Percentiles rank a stretch among this genome's conserved stretches.
phyloP scores from a whole-genome alignment of 768 basidiomycete genomes.

The Tulasnella sp. region DNA sequence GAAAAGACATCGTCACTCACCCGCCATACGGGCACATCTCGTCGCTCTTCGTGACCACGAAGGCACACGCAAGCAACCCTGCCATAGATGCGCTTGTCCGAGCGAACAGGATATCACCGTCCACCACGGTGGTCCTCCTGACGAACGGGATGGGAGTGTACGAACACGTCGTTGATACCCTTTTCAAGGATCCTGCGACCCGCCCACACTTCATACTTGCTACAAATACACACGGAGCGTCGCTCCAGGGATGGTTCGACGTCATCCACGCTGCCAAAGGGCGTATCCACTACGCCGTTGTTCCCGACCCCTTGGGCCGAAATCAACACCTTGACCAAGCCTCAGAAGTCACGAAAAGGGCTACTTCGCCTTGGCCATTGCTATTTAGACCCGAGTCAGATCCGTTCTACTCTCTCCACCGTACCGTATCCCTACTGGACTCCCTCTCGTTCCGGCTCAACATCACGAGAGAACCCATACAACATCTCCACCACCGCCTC shows the following conservation, averaged over 20 bases:
- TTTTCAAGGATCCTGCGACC: constrained; percentile 60
- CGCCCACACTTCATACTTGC: constrained; percentile 82
- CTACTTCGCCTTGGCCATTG: neutral
- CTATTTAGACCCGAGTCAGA: neutral
- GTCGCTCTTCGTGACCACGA: constrained; percentile 72
- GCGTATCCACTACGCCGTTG: constrained; percentile 62
- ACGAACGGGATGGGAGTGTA: constrained; percentile 94
- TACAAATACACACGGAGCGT: constrained; percentile 67
- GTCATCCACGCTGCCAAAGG: constrained; percentile 65
- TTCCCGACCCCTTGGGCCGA: constrained; percentile 46
- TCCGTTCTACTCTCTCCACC: neutral
- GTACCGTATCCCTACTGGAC: neutral
- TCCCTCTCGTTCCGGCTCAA: constrained; percentile 31
- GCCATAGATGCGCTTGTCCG: constrained; percentile 42
- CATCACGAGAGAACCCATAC: constrained; percentile 52
- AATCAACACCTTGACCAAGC: neutral
- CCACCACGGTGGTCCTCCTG: constrained; percentile 80
- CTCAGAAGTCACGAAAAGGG: neutral
- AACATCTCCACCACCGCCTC: constrained; percentile 54
- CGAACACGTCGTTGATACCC: constrained; percentile 51
- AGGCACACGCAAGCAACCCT: constrained; percentile 51
- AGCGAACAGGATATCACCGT: constrained; percentile 45
- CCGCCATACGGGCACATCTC: constrained; percentile 36
- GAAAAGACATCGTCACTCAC: neutral
- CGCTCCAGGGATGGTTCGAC: constrained; percentile 35